Base-by-base conservation (phyloP, 768 basidiomycete species). In the Austroboletus eburneus region DNA sequence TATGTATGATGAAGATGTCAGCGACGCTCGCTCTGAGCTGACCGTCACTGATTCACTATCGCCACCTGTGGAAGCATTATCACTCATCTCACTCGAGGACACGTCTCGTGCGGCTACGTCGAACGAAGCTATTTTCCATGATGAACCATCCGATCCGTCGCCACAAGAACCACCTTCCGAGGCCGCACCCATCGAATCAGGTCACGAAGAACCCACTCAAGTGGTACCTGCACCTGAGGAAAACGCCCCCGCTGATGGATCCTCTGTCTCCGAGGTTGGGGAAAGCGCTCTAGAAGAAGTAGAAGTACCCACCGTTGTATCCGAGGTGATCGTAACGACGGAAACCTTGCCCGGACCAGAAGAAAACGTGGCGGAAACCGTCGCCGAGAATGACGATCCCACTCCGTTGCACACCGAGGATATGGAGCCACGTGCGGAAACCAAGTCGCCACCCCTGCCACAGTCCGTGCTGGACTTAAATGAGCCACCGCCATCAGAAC, bases 401-500 rank as follows among this genome's bases (percentile, higher is more conserved):
- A 13, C 21, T 16, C 42, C 39, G 8, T 42, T 34, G n/a, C 23
- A 49, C 8, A 38, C 34, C 42, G 30, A 51, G 30, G 18, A 3
- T 9, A 25, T 40, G 12, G 52, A 52, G 22, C 35, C 16, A 37
- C 35, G 30, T 13, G 43, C 17, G 27, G 62, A 43, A 43, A 21
- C 48, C 23, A 52, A 55, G 25, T 4, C 42, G 9, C 33, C 43
- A 1, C 25, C 44, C 6, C 27, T 39, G 3, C 33, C 47, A 20
- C 50, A 59, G 36, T 45, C 33, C 5, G 9, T 46, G 8, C 54
- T 66, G 23, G 61, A 66, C 36, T 46, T 67, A 45, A 63, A 42
- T 34, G 65, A 63, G 22, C 65, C 63, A 36, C 58, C 58, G 12
- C 58, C 64, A 22, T 63, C 65, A 34, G 64, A 65, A 32, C 63